Percentiles rank a stretch among this genome's conserved stretches.
These are phyloP conservation scores for Fraxinus nigra DNA, from an alignment of 305 asterid species.

Conservation along the genomic window DNA sequence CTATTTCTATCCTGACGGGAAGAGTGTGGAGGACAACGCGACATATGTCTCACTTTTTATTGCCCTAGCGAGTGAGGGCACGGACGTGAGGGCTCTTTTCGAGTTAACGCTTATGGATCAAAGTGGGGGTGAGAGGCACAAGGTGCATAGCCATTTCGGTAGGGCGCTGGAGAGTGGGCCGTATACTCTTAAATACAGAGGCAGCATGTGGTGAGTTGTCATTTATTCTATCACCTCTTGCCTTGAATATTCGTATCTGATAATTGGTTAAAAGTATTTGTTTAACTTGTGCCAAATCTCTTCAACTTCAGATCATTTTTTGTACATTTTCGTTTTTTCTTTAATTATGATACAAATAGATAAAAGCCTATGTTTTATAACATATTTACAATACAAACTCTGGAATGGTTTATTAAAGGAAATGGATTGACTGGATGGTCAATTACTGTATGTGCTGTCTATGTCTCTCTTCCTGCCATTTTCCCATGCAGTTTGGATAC, in stretches of 20 bases:
- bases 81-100: slow-evolving; percentile 89
- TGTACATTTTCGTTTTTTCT: neutral
- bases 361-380: neutral
- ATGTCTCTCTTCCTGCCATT: neutral
- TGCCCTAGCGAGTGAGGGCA: slow-evolving; percentile 85
- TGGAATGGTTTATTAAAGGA: neutral
- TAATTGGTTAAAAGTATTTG: neutral
- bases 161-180: slow-evolving; percentile 97
- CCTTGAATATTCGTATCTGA: neutral
- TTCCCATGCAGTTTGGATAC: neutral
- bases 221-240: neutral
- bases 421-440: neutral
- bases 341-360: neutral
- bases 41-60: slow-evolving; percentile 84
- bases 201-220: slow-evolving; percentile 92
- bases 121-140: slow-evolving; percentile 91
- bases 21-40: slow-evolving; percentile 81
- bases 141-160: slow-evolving; percentile 94
- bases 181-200: slow-evolving; percentile 79
- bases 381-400: neutral
- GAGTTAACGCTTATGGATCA: slow-evolving; percentile 89
- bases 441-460: neutral
- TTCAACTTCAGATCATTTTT: neutral
- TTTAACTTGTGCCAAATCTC: neutral
- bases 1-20: slow-evolving; percentile 93